These are phyloP conservation scores for Lenzites betulinus DNA, from an alignment of 768 basidiomycete species.

Conservation along the genomic window DNA sequence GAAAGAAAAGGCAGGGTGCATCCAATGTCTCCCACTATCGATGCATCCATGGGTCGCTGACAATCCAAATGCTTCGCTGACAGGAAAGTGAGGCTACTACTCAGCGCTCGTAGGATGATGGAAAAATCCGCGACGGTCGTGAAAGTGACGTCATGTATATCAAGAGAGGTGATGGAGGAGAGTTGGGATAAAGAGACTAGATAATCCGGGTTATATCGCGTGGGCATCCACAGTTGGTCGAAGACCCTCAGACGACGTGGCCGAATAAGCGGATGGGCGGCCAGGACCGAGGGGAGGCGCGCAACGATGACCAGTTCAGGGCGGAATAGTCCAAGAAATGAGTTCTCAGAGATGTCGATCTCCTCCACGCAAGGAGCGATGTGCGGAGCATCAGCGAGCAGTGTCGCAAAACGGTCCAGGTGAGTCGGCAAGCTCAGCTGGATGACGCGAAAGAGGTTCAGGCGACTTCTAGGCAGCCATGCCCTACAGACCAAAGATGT, in stretches of 20 bases:
- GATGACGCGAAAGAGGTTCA: conserved; percentile 20
- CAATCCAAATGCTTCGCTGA: conserved; percentile 9
- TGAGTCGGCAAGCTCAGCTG: conserved; percentile 4
- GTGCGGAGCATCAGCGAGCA: conserved; percentile 10
- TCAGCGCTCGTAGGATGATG: conserved; percentile 10
- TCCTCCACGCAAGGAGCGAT: conserved; percentile 14
- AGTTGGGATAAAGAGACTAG: conserved; percentile 3
- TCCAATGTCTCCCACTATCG: background rate
- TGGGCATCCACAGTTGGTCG: conserved; percentile 15
- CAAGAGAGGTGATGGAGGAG: conserved; percentile 8
- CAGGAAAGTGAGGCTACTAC: background rate
- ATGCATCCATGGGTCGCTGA: conserved; percentile 3
- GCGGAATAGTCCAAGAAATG: conserved; percentile 10
- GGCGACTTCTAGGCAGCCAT: conserved; percentile 16
- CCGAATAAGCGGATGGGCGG: background rate
- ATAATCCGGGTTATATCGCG: conserved; percentile 14
- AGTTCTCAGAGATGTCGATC: conserved; percentile 21
- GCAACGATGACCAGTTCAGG: conserved; percentile 6
- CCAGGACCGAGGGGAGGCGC: conserved; percentile 11
- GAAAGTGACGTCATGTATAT: conserved; percentile 14
- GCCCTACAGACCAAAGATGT: conserved; percentile 15
- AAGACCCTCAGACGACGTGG: conserved; percentile 4
- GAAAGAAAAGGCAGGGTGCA: conserved; percentile 4
- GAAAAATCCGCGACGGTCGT: conserved; percentile 17
- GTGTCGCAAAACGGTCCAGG: conserved; percentile 5